phyloP scores from a whole-genome alignment of 2,329 filamentous ascomycete species.

The Talaromyces albobiverticillius region DNA sequence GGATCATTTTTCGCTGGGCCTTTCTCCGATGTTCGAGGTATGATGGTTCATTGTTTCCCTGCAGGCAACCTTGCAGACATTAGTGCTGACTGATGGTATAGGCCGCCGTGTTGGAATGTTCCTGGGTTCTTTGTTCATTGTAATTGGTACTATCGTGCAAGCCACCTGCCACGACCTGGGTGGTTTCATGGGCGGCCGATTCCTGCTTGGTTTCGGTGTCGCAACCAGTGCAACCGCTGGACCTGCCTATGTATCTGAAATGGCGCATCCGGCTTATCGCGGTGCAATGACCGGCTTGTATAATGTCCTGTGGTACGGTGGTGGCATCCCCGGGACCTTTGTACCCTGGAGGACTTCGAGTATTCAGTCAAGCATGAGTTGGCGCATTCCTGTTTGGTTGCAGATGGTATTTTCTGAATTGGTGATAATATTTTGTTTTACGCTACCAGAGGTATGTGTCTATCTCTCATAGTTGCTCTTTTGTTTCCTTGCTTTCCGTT shows the following conservation, averaged over 20 bases:
- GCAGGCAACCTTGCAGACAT: no score
- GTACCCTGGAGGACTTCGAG: slow-evolving; percentile 42
- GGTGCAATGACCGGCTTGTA: slow-evolving; percentile 40
- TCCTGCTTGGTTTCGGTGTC: slow-evolving; percentile 31
- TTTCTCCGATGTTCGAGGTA: slow-evolving; percentile 39
- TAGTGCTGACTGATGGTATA: neutral
- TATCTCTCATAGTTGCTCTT: neutral
- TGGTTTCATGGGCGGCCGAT: slow-evolving; percentile 30
- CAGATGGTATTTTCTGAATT: slow-evolving; percentile 48
- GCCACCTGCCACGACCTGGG: slow-evolving; percentile 23
- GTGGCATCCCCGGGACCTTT: slow-evolving; percentile 51
- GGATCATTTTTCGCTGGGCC: slow-evolving; percentile 45
- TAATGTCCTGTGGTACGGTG: slow-evolving; percentile 43
- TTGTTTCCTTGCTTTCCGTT: neutral
- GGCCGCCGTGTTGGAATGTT: slow-evolving; percentile 29
- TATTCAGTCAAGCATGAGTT: slow-evolving; percentile 46
- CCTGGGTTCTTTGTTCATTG: slow-evolving; percentile 24
- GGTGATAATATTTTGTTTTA: slow-evolving; percentile 50
- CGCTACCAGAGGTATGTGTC: slow-evolving; percentile 43
- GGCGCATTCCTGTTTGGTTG: slow-evolving; percentile 59
- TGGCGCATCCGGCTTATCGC: slow-evolving; percentile 35
- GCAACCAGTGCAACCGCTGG: slow-evolving; percentile 25
- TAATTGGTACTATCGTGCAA: slow-evolving; percentile 28
- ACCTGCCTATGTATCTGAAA: slow-evolving; percentile 36
- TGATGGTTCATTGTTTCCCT: neutral